phyloP scores from a whole-genome alignment of 2,329 filamentous ascomycete species.

The Hypomyces rosellus region DNA sequence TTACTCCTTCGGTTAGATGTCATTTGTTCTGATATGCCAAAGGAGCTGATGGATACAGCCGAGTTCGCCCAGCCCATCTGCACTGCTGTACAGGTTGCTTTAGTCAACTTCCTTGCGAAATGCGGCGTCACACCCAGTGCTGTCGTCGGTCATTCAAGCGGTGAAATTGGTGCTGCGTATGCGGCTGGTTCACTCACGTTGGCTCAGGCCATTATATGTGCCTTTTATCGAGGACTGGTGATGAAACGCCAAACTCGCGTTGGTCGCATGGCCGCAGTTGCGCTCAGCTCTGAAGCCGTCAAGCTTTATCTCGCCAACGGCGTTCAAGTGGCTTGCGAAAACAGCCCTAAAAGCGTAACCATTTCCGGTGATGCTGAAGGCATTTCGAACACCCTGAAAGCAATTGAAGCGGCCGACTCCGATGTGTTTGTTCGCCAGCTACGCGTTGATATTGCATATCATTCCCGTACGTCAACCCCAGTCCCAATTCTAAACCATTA shows the following conservation, averaged over 20 bases:
- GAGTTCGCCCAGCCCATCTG: conserved; percentile 4
- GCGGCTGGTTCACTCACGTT: conserved; percentile 9
- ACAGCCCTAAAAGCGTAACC: conserved; percentile 43
- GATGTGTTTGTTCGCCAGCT: conserved; percentile 38
- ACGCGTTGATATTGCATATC: conserved; percentile 42
- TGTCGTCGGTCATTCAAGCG: conserved; percentile 7
- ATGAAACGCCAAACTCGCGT: not conserved
- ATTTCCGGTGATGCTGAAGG: conserved; percentile 39
- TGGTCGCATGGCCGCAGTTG: conserved; percentile 8
- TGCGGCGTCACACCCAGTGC: not conserved
- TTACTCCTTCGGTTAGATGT: not conserved
- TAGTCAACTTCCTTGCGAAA: not conserved
- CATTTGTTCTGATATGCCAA: not conserved
- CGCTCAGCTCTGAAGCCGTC: not conserved
- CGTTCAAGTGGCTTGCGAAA: conserved; percentile 35
- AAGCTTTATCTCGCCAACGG: not conserved
- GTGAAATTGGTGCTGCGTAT: conserved; percentile 19
- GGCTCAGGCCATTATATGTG: not conserved
- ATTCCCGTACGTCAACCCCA: conserved; percentile 27
- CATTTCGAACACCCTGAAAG: conserved; percentile 26
- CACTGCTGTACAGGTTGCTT: conserved; percentile 5
- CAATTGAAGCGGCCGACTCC: conserved; percentile 28
- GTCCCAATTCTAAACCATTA: too few species aligned
- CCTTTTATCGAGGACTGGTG: conserved; percentile 5
- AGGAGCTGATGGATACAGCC: not conserved